Conservation (phyloP, 371 early-diverging fungal genomes). For the Saksenaea oblongispora region DNA sequence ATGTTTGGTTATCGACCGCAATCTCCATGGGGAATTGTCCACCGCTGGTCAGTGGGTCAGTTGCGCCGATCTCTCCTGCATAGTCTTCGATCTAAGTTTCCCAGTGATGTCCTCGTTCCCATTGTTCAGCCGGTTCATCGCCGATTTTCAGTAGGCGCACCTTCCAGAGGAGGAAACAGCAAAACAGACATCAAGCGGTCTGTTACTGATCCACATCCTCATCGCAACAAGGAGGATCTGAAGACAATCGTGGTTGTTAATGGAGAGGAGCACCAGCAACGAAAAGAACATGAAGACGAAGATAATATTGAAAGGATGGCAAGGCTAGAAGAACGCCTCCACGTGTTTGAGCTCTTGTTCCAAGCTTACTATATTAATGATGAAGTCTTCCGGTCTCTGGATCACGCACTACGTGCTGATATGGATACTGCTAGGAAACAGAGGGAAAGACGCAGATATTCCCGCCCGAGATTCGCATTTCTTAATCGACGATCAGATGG, state of each 20-base stretch:
- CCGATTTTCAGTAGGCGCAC: conserved; percentile 13
- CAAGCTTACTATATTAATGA: conserved; percentile 44
- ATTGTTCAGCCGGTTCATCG: conserved; percentile 38
- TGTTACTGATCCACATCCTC: not conserved
- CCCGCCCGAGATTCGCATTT: not conserved
- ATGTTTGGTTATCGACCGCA: conserved; percentile 39
- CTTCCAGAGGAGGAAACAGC: not conserved
- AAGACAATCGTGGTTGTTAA: not conserved
- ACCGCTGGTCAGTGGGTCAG: conserved; percentile 32
- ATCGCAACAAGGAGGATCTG: not conserved
- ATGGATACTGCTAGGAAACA: conserved; percentile 2
- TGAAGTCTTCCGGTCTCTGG: conserved; percentile 35
- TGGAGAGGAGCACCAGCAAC: not conserved
- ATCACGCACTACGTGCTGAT: conserved; percentile 13
- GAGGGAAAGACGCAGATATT: not conserved
- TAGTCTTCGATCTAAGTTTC: conserved; percentile 23
- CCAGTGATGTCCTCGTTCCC: conserved; percentile 24
- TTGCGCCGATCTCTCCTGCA: conserved; percentile 24
- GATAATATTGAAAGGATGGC: conserved; percentile 21
- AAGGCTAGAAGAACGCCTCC: conserved; percentile 33
- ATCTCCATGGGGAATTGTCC: conserved; percentile 38
- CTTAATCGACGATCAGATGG: not conserved
- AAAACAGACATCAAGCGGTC: conserved; percentile 1
- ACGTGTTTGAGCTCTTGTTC: conserved; percentile 36
- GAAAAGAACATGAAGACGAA: conserved; percentile 7